These are phyloP conservation scores for Dothiorella sarmentorum DNA, from an alignment of 2,329 filamentous ascomycete species.

Conservation along the genomic window DNA sequence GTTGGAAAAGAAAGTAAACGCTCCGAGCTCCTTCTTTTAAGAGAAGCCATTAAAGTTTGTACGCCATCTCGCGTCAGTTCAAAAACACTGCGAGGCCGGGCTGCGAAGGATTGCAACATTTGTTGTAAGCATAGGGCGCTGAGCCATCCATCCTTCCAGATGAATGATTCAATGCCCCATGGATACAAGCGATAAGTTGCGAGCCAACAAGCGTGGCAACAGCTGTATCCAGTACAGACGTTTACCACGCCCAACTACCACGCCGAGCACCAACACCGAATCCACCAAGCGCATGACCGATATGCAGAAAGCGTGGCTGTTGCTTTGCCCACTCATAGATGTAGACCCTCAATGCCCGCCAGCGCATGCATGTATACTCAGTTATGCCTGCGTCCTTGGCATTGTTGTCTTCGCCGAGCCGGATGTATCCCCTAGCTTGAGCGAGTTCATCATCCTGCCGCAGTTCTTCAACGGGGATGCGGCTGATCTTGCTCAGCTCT, in stretches of 20 bases:
- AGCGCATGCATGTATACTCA: constrained; percentile 62
- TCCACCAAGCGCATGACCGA: constrained; percentile 28
- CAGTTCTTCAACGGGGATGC: constrained; percentile 66
- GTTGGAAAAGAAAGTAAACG: not conserved
- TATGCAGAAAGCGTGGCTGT: constrained; percentile 64
- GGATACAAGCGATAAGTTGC: too few relatives aligned
- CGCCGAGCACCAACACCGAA: constrained; percentile 45
- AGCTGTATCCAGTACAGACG: not conserved
- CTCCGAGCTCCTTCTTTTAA: not conserved
- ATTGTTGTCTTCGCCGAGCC: constrained; percentile 47
- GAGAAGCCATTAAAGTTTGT: not conserved
- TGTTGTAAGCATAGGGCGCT: too few relatives aligned
- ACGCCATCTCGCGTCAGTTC: not conserved
- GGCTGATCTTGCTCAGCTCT: constrained; percentile 78
- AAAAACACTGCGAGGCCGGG: too few relatives aligned
- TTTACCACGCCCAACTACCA: constrained; percentile 46
- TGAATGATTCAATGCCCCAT: too few relatives aligned
- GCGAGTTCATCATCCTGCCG: constrained; percentile 65
- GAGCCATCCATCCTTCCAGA: too few relatives aligned
- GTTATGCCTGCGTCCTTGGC: constrained; percentile 50
- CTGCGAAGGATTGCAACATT: too few relatives aligned
- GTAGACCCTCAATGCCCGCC: constrained; percentile 80
- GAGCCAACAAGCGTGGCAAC: not conserved
- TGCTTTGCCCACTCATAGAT: constrained; percentile 87
- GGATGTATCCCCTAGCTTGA: constrained; percentile 69